These are phyloP conservation scores for Leucaena leucocephala DNA, from an alignment of 306 rosid species.

Conservation along the genomic window DNA sequence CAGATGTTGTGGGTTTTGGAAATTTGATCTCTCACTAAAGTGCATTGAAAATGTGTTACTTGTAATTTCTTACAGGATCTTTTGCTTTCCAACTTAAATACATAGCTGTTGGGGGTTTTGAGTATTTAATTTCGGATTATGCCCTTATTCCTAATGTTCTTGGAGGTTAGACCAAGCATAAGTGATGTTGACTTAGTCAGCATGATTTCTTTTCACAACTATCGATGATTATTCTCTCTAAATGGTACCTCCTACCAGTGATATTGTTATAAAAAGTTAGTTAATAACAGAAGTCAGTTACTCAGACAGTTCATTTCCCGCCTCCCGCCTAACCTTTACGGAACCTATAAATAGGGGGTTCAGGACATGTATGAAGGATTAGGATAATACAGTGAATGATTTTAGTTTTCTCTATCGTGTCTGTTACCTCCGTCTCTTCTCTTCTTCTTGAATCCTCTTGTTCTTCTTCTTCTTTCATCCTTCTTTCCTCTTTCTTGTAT, in stretches of 20 bases:
- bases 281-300: too few species aligned
- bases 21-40: not conserved
- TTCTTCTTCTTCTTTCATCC: too few species aligned
- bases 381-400: too few species aligned
- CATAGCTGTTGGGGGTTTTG: not conserved
- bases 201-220: not conserved
- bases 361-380: too few species aligned
- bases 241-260: conserved; percentile 7
- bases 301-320: too few species aligned
- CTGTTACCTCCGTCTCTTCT: too few species aligned
- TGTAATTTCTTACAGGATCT: not conserved
- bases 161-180: conserved; percentile 6
- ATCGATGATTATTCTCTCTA: not conserved
- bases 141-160: not conserved
- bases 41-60: not conserved
- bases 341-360: too few species aligned
- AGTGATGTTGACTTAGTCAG: conserved; percentile 12
- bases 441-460: too few species aligned
- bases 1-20: conserved; percentile 5
- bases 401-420: too few species aligned
- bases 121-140: not conserved
- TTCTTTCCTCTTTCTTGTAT: too few species aligned
- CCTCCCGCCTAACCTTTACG: too few species aligned
- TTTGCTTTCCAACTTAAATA: not conserved
- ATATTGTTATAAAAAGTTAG: too few species aligned